phyloP scores from a whole-genome alignment of 805 yeast species.

The Lipomyces sp. region DNA sequence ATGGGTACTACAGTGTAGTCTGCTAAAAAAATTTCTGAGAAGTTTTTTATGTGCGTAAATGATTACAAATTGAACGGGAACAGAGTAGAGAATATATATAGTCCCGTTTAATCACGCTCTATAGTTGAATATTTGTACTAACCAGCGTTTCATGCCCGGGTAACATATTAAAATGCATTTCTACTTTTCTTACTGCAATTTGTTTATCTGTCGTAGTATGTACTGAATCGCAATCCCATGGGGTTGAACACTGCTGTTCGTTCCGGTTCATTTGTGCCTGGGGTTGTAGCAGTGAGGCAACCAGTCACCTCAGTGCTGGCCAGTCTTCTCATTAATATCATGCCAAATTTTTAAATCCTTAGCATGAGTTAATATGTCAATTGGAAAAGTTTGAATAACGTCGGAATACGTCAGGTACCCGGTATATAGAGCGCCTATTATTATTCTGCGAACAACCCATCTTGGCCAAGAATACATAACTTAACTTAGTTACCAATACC shows the following conservation, averaged over 20 bases:
- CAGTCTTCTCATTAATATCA: no score
- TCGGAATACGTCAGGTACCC: no score
- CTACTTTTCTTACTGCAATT: neutral
- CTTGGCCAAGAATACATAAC: no score
- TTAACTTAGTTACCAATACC: no score
- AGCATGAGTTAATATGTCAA: no score
- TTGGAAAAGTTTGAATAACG: no score
- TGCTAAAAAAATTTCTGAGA: neutral
- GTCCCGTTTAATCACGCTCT: slow-evolving; percentile 37
- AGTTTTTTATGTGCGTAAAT: neutral
- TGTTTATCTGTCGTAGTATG: neutral
- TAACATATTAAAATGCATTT: slow-evolving; percentile 14
- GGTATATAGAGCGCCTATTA: no score
- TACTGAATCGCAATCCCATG: neutral
- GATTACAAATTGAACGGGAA: neutral
- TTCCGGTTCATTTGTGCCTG: no score
- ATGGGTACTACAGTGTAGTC: neutral
- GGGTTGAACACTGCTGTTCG: neutral
- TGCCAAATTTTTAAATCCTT: no score
- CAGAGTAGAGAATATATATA: slow-evolving; percentile 3
- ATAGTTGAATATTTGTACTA: slow-evolving; percentile 7
- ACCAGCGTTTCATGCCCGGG: slow-evolving; percentile 38
- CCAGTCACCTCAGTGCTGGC: no score
- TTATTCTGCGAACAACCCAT: no score
- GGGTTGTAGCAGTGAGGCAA: no score